A percentile compares a stretch with the other conserved stretches of the same genome.
phyloP scores from a whole-genome alignment of 306 rosid genomes.

The Citrullus mucosospermus region DNA sequence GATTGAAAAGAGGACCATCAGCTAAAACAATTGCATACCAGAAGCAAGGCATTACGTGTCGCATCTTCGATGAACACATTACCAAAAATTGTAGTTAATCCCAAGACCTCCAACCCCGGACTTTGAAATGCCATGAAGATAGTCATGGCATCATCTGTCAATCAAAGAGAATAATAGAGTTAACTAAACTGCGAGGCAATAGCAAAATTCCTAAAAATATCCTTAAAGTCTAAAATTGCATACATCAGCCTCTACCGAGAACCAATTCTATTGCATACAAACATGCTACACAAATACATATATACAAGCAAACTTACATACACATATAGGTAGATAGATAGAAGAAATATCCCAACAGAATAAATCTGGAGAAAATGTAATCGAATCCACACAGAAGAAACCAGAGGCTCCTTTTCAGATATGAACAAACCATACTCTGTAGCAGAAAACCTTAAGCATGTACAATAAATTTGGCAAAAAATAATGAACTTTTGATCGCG shows the following conservation, averaged over 20 bases:
- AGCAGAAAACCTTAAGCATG: neutral
- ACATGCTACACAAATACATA: neutral
- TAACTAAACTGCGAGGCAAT: neutral
- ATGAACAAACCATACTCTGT: neutral
- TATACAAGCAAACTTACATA: neutral
- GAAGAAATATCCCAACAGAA: neutral
- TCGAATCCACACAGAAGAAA: neutral
- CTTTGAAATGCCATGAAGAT: constrained; percentile 82
- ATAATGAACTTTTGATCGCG: neutral
- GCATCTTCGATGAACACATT: constrained; percentile 55
- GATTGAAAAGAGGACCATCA: neutral
- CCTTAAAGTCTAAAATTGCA: neutral
- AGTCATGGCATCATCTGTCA: constrained; percentile 78
- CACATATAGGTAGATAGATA: neutral
- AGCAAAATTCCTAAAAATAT: neutral
- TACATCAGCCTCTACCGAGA: neutral
- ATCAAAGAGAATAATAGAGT: constrained; percentile 1
- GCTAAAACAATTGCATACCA: constrained; percentile 45
- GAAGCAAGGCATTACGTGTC: constrained; percentile 73
- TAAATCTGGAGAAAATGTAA: neutral
- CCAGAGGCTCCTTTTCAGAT: neutral
- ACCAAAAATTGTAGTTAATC: constrained; percentile 74
- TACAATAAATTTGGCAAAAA: too few species aligned
- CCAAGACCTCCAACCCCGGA: constrained; percentile 60
- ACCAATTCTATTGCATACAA: neutral